Base-by-base conservation (phyloP, 2,329 filamentous ascomycete species). In the Pseudogymnoascus sp. region DNA sequence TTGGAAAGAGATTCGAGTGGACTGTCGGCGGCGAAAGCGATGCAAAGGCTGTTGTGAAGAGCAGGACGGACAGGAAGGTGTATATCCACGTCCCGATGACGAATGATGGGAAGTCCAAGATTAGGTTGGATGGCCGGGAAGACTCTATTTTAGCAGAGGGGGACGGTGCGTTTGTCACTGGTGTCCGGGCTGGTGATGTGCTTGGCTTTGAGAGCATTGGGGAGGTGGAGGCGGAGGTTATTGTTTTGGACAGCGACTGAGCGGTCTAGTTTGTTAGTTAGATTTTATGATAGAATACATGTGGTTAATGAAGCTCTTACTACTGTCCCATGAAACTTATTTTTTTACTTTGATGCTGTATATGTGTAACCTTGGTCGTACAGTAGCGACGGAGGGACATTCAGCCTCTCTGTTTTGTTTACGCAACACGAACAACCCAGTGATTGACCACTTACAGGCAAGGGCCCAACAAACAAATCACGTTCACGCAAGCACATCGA, bases 1-100 rank as follows among this genome's bases (percentile, higher is more conserved):
- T 89, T 0, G 81, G 82, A 28, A 80, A 80, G 71, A 81, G 77
- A 45, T 93, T 93, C 65, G 82, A 84, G 70, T 95, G 92, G 84
- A 85, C 80, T 7, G 78, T 93, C 19, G 92, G 92, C 10, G 76
- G 68, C 7, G 69, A 68, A 36, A 71, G 70, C 8, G 65, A 39
- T 36, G 67, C 69, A 57, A 79, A 79, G 62, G 80, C 77, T 11
- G 81, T 80, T 1, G 72, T 80, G 69, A 77, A 76, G 66, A 80
- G 76, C 25, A 82, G 85, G 71, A 82, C 86, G 2, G 78, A 79
- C 64, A 76, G 85, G 71, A 93, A 95, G 78, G 84, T 96, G 1
- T 96, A 88, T 74, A 77, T 95, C 37, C 92, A 96, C 75, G 68
- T 96, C 63, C 83, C 92, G 16, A 93, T 93, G 90, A 87, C 87